phyloP scores from a whole-genome alignment of 768 basidiomycete species.

The Paxillus ammoniavirescens region DNA sequence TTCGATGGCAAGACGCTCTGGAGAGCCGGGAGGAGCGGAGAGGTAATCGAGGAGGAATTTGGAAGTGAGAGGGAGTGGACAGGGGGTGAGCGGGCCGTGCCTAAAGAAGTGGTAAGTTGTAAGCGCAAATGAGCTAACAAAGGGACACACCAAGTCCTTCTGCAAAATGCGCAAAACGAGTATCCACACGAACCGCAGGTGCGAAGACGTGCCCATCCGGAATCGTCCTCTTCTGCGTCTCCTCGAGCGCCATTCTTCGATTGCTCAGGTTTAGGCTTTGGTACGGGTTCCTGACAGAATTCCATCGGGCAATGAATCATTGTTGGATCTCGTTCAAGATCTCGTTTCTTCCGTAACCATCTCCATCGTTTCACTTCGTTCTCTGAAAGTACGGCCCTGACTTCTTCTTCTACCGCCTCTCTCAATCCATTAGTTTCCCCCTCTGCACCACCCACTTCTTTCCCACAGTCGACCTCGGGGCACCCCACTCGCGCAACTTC shows the following conservation, averaged over 20 bases:
- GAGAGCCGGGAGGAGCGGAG: constrained; percentile 49
- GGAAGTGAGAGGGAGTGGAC: constrained; percentile 67
- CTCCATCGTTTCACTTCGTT: constrained; percentile 70
- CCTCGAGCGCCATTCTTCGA: not conserved
- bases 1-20: constrained; percentile 53
- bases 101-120: constrained; percentile 33
- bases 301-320: constrained; percentile 79
- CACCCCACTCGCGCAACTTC: constrained; percentile 75
- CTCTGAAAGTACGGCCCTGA: constrained; percentile 66
- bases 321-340: constrained; percentile 75
- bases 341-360: constrained; percentile 71
- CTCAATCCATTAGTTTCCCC: constrained; percentile 28
- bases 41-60: constrained; percentile 68
- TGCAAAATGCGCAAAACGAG: constrained; percentile 84
- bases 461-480: constrained; percentile 79
- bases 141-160: constrained; percentile 57
- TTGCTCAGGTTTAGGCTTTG: constrained; percentile 43
- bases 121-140: not conserved
- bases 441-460: constrained; percentile 24
- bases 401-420: constrained; percentile 68
- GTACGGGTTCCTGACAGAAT: constrained; percentile 79
- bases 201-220: constrained; percentile 71
- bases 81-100: constrained; percentile 80
- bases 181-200: constrained; percentile 69
- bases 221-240: constrained; percentile 46